These are phyloP conservation scores for Cicer cuneatum DNA, from an alignment of 306 rosid genomes.

Conservation along the genomic window DNA sequence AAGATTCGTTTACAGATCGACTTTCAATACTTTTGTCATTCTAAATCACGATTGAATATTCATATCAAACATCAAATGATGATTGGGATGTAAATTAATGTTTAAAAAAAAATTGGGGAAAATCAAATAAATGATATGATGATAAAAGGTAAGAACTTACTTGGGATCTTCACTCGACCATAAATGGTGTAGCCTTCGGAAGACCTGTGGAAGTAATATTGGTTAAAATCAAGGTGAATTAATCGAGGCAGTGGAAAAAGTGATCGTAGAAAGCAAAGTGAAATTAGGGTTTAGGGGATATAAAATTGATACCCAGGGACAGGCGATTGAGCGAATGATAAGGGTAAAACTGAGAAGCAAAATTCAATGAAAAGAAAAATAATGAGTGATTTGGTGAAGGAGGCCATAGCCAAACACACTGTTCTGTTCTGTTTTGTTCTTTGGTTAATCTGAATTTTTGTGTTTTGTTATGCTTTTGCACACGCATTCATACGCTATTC, in stretches of 20 bases:
- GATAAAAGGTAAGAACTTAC: conserved; percentile 53
- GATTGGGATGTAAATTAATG: conserved; percentile 8
- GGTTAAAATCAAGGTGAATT: conserved; percentile 9
- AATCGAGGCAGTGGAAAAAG: conserved; percentile 13
- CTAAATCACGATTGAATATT: neutral
- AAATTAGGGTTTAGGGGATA: conserved; percentile 34
- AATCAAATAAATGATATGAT: conserved; percentile 20
- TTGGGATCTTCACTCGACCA: conserved; percentile 87
- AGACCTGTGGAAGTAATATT: conserved; percentile 52
- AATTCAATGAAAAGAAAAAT: conserved; percentile 55
- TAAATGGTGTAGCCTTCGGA: conserved; percentile 78
- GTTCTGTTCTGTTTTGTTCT: conserved; percentile 36
- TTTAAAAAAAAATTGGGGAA: neutral
- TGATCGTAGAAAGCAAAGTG: neutral
- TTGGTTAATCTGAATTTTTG: too few species aligned
- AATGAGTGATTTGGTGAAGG: conserved; percentile 48
- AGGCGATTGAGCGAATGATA: conserved; percentile 63
- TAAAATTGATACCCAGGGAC: conserved; percentile 67
- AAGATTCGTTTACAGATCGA: conserved; percentile 29
- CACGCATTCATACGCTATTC: too few species aligned
- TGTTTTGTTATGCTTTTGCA: too few species aligned
- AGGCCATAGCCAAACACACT: conserved; percentile 37
- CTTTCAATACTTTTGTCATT: neutral
- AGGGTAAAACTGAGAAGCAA: conserved; percentile 56
- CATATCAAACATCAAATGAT: conserved; percentile 12